phyloP scores from a whole-genome alignment of 1,284 basidiomycete genomes.

The Tilletia indica region DNA sequence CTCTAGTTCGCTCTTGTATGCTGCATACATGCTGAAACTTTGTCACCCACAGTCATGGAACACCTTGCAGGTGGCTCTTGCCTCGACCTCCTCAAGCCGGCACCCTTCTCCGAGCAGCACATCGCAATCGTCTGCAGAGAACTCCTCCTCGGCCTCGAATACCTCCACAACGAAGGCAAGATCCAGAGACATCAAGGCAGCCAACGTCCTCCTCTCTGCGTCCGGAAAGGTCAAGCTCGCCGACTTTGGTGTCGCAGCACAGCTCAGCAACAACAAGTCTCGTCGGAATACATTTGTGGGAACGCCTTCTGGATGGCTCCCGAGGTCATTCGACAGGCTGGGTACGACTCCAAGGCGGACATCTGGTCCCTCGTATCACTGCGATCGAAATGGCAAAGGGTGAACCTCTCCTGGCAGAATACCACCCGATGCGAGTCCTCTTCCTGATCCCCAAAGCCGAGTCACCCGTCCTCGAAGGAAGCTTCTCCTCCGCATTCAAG shows the following conservation, averaged over 20 bases:
- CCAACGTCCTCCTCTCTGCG: slow-evolving; percentile 86
- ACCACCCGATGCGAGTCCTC: slow-evolving; percentile 59
- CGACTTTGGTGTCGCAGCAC: slow-evolving; percentile 93
- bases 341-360: slow-evolving; percentile 61
- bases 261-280: slow-evolving; percentile 73
- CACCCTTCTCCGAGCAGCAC: slow-evolving; percentile 82
- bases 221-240: slow-evolving; percentile 92
- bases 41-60: slow-evolving; percentile 74
- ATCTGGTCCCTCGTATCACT: slow-evolving; percentile 59
- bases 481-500: slow-evolving; percentile 77
- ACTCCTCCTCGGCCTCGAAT: slow-evolving; percentile 86
- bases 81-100: slow-evolving; percentile 87
- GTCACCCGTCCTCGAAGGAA: slow-evolving; percentile 81
- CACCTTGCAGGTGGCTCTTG: slow-evolving; percentile 98
- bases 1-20: neutral
- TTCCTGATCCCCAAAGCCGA: slow-evolving; percentile 66
- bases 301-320: slow-evolving; percentile 99
- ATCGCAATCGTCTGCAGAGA: slow-evolving; percentile 93
- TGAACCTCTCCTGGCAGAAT: slow-evolving; percentile 59
- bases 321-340: slow-evolving; percentile 92
- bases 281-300: slow-evolving; percentile 84
- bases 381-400: slow-evolving; percentile 60
- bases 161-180: slow-evolving; percentile 88
- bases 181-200: slow-evolving; percentile 99
- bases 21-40: neutral